Base-by-base conservation (phyloP, 2,329 filamentous ascomycete species). In the Emmonsiellopsis sp. region DNA sequence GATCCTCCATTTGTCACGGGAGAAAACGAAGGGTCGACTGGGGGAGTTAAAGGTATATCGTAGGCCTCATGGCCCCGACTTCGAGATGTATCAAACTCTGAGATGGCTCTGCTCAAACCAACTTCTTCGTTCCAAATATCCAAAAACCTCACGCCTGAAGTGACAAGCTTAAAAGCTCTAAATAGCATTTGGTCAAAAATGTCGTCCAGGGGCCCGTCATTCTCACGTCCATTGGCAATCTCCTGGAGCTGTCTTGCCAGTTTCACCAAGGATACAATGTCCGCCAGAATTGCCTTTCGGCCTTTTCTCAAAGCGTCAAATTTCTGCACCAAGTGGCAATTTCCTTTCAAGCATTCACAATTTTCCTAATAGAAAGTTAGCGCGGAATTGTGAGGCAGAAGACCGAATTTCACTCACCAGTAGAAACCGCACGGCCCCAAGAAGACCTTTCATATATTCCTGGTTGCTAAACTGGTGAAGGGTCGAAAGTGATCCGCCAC, bases 121-220 rank as follows among this genome's bases (percentile, higher is more conserved):
- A 75, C 74, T 50, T 75, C 71, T 57, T 76, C 86, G 38, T 87
- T 85, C 73, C 93, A 84, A 2, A 92, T 79, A 61, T 98, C 93
- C 42, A 95, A 78, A 64, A 98, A 97, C 44, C 86, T 81, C 30
- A 96, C 89, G 11, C 88, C 90, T 62, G 92, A 85, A 47, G 85
- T 92, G n/a, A 95, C 87, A 51, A 97, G 90, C 65, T 87, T 90
- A 75, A 95, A 97, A 0, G 91, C 91, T 68, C 91, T 93, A 51
- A 95, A 74, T 26, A 97, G 87, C 81, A 97, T 89, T 67, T 95
- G 88, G 64, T 97, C 92, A 54, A 96, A 81, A 54, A 92, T 81
- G 15, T 64, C 65, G 45, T 72, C 67, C n/a, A 74, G 63, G 34
- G 69, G 68, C 31, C 74, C 68, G 31, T 72, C 67, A 11, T 65